Conservation (phyloP, 2,329 filamentous ascomycete genomes). For the Phyllosticta citriasiana region DNA sequence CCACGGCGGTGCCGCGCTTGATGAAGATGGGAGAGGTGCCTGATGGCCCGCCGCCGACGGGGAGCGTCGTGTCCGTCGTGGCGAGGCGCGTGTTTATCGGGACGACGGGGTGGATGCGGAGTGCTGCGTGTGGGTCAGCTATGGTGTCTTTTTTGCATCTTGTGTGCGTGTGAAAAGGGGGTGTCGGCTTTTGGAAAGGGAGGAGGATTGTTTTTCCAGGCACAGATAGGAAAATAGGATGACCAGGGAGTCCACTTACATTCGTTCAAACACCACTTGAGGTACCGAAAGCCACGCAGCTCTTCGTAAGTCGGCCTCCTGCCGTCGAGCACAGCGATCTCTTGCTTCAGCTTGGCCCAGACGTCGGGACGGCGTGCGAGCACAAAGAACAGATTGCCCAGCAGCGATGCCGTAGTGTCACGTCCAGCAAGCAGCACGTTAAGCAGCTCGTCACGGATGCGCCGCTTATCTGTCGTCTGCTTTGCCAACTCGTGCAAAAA, state of each 20-base stretch:
- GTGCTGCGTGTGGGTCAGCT: slow-evolving; percentile 35
- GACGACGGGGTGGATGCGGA: slow-evolving; percentile 46
- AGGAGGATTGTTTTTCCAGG: no score
- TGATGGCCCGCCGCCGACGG: slow-evolving; percentile 39
- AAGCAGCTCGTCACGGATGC: slow-evolving; percentile 36
- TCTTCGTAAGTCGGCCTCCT: slow-evolving; percentile 45
- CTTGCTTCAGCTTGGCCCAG: slow-evolving; percentile 29
- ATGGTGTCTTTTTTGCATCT: background rate
- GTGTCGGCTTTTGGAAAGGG: background rate
- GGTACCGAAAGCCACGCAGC: slow-evolving; percentile 47
- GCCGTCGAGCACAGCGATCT: slow-evolving; percentile 18
- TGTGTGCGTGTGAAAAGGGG: no score
- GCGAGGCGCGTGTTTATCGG: slow-evolving; percentile 43
- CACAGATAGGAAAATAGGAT: background rate
- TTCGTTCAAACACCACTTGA: slow-evolving; percentile 52
- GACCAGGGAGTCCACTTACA: slow-evolving; percentile 28
- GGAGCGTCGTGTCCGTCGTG: slow-evolving; percentile 40
- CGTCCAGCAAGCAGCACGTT: slow-evolving; percentile 35
- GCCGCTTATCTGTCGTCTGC: slow-evolving; percentile 34
- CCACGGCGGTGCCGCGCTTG: slow-evolving; percentile 35
- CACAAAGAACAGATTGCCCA: slow-evolving; percentile 32
- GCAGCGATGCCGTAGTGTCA: slow-evolving; percentile 30
- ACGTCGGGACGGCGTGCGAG: slow-evolving; percentile 31
- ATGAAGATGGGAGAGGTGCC: slow-evolving; percentile 42
- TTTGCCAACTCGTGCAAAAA: slow-evolving; percentile 39